Evolutionary conservation across 306 rosid genomes (phyloP), one percentile per base, ranked within the genome.

Genomic region (Castanea crenata): DNA sequence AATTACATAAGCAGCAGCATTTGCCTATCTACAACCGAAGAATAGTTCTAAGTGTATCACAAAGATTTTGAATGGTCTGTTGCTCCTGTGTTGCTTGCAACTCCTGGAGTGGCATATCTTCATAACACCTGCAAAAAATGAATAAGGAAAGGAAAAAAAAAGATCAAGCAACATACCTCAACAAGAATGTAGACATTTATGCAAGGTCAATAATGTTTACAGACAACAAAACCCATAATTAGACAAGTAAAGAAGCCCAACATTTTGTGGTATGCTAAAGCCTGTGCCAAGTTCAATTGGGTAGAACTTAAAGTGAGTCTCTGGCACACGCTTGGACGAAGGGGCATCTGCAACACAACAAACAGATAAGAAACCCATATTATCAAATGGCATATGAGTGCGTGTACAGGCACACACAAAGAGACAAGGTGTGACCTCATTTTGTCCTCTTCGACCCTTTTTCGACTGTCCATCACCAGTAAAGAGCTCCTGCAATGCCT

Each of bases 91-190:
- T 85, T 70, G 93, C 99, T 84, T 95, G 99, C 86, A 90, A 55
- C 76, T 95, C 99, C 83, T 90, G 97, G 25, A 95, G 93, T 13
- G 99, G 94, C 98, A 95, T 91, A 81, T 95, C 99, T 86, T 95
- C 99, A 3, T 90, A 95, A 85, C 98, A 95, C 97, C 99, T 95
- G 80, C 74, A 86, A 21, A 41, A 41, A 41, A 74, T 55, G 76
- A 59, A 41, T 83, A 44, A 4, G 59, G 11, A 7, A 7, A 73
- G 72, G 27, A 25, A 68, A 63, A 54, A 73, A 78, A 38, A 41
- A 69, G 73, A 49, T n/a, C 71, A 25, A 57, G 51, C 52, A 78
- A 38, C 62, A 41, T 70, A 65, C 76, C 63, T 57, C 68, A 18
- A 71, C 20, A 65, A 55, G 31, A 19, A 32, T 1, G 41, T 9